Base-by-base conservation (phyloP, 441 rosid species). In the Sinapis alba region DNA sequence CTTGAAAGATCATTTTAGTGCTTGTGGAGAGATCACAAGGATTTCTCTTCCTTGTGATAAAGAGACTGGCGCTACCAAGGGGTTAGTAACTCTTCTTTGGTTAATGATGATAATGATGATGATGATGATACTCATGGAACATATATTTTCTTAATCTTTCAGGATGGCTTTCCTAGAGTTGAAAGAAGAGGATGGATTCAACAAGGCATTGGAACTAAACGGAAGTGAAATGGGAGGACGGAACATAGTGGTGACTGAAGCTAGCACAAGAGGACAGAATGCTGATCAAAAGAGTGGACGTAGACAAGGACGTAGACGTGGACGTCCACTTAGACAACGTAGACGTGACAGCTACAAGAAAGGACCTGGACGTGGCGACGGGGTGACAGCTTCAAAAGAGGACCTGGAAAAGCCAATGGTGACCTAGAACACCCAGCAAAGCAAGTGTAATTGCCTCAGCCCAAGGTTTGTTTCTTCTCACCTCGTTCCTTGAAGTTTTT, bases 141-240 rank as follows among this genome's bases (percentile, higher is more conserved):
- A 38, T 3, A 13, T 7, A 12, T 60, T 50, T 36, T 36, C 7
- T 65, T 58, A 3, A 20, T 51, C 15, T 80, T 81, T 75, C 83
- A 94, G 98, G 80, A 72, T 75, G 70, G 97, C 98, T 2, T 94
- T 79, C 83, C 1, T 92, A 62, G 96, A 89, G 78, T 88, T 92
- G 51, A 41, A 32, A 0, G 85, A 32, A 0, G 85, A 84, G 56
- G 72, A 85, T 61, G 72, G 86, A 50, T 36, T 87, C 65, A 82
- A 63, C 80, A 86, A 86, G 72, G 99, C 96, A 11, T 69, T 90
- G 61, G 87, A 89, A 64, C 85, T 87, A 8, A 60, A 74, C 70
- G 92, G 90, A 12, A 78, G 83, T 64, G 83, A 86, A 23, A 28
- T 94, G 1, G 84, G 87, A 9, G 89, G 78, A 11, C 32, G 80